Base-by-base conservation (phyloP, 208 protist genomes). In the Leishmania arabica region DNA sequence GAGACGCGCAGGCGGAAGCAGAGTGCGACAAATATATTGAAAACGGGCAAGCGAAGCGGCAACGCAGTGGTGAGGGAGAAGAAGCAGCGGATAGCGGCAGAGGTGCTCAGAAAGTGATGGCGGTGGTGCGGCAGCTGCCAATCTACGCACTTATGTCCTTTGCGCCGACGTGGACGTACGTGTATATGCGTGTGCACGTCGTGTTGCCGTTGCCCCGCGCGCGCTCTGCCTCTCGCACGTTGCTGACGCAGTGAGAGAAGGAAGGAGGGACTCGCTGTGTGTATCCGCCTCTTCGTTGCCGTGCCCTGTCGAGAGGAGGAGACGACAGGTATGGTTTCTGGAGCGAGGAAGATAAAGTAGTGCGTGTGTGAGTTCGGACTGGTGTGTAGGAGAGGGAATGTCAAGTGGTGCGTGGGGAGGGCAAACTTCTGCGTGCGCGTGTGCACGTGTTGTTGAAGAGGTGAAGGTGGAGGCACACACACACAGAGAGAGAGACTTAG, bases 31-130 rank as follows among this genome's bases (percentile, higher is more conserved):
- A 37, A 17, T 19, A 21, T 17, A 49, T 34, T 24, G 70, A 9
- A n/a, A 45, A 27, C 53, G 11, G 5, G 21, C 2, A 40, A 56
- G 31, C 62, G 31, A 7, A 7, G 31, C 9, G 62, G 31, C 62
- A 34, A 68, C 62, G 31, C 2, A 69, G 24, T 40, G 69, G 0
- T 13, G 45, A 72, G 11, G 60, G 11, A 24, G 4, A 34, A 72
- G 34, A 0, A 37, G 72, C 27, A 75, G 42, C 34, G 34, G 17
- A 31, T 69, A 34, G 34, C 13, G 31, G 79, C 69, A 71, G 31
- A 80, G 40, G 82, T 72, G 71, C 78, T n/a, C 34, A 81, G 54
- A 88, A 79, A 49, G 83, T 27, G 3, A 21, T 45, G 51, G 27
- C 24, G 42, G 78, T 40, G 27, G 15, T 17, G 62, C 62, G 0